Base-by-base conservation (phyloP, 805 yeast genomes). In the Priceomyces melissophilus region DNA sequence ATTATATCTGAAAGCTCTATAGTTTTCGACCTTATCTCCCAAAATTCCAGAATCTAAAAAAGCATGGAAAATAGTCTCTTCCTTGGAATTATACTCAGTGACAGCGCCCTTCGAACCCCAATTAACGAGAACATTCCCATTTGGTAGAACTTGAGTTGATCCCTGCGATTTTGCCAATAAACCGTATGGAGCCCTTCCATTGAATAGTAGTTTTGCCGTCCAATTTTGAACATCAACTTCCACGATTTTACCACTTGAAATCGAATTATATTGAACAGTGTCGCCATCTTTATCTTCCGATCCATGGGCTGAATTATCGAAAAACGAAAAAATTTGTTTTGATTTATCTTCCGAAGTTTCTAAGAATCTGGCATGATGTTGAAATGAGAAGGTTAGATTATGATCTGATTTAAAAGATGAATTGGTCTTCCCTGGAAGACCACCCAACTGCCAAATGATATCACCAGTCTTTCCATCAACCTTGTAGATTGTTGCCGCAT, bases 81-180 rank as follows among this genome's bases (percentile, higher is more conserved):
- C 67, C 3, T 57, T 46, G 8, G 30, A 30, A 41, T 57, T 52
- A 38, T 46, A 60, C 40, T 66, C 69, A 10, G 70, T 63, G n/a
- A 65, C 56, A 3, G 67, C 64, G 31, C 70, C 69, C 14, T 53
- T 63, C 2, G 70, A 61, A 4, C 70, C 71, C 67, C 69, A 64
- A 39, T 60, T 62, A 15, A 63, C 65, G 26, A 66, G 38, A 13
- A 57, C 67, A 35, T 64, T 54, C 10, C 67, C 67, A 36, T 63
- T 54, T 16, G 55, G 53, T 25, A 64, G 48, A 3, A 62, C 53
- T 38, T 63, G 69, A 2, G 59, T 50, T 15, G 63, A 58, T 3
- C 66, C 66, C 42, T 61, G 66, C 8, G 66, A 61, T 32, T 60
- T 61, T 4, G 61, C 47, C 25, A 57, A 41, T 23, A 57, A 40